phyloP scores from a whole-genome alignment of 805 yeast species.

The Ogataea salicorniae region DNA sequence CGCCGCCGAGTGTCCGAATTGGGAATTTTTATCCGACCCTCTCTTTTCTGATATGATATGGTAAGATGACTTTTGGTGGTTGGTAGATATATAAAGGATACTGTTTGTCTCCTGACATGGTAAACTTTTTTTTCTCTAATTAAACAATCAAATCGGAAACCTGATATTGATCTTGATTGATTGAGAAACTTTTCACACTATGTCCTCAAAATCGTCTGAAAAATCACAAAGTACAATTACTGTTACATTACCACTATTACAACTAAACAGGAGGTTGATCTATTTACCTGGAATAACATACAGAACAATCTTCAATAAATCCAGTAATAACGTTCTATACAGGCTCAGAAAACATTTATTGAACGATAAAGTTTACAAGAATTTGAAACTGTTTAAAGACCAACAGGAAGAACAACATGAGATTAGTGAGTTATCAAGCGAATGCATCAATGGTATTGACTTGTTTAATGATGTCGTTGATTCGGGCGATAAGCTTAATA shows the following conservation, averaged over 20 bases:
- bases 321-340: constrained; percentile 32
- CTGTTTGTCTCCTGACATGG: too few relatives aligned
- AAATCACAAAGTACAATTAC: not conserved
- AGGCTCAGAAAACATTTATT: constrained; percentile 1
- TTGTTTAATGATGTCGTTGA: constrained; percentile 2
- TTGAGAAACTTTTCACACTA: not conserved
- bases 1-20: too few relatives aligned
- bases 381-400: not conserved
- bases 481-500: constrained; percentile 1
- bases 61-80: too few relatives aligned
- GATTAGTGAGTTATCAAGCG: constrained; percentile 1
- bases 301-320: constrained; percentile 45
- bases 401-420: not conserved
- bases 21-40: too few relatives aligned
- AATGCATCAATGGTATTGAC: constrained; percentile 6
- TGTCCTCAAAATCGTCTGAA: constrained; percentile 4
- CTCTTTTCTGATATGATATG: too few relatives aligned
- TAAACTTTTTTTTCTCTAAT: too few relatives aligned
- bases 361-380: not conserved
- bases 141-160: too few relatives aligned
- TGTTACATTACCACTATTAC: constrained; percentile 18
- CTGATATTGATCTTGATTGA: not conserved
- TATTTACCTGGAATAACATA: constrained; percentile 61
- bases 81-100: too few relatives aligned
- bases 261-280: constrained; percentile 30